Evolutionary conservation across 768 basidiomycete species (phyloP), one percentile per base, ranked within the genome.

Genomic region (Psilocybe cyanescens): DNA sequence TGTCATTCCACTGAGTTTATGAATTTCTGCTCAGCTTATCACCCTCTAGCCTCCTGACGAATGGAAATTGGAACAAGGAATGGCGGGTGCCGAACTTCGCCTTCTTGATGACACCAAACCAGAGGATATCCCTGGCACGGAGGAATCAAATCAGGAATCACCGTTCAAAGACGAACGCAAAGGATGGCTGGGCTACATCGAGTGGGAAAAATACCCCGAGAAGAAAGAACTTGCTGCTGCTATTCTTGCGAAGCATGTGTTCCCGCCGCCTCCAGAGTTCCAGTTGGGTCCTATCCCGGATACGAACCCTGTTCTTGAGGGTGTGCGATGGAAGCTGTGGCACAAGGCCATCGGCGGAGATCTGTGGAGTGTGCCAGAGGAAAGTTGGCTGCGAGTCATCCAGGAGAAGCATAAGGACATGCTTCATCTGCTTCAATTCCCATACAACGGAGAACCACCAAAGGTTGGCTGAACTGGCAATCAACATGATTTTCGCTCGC

Each of bases 351-450:
- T 65, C 44, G 64, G 64, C 24, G 44, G 60, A 6, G 64, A 58
- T 30, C 48, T 58, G n/a, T 57, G 56, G 56, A 57, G 56, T 24
- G 54, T 65, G 3, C 57, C 60, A 17, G 60, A 65, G 19, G 52
- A 58, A 6, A 65, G 64, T 31, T 65, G 64, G 64, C 52, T 61
- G 33, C 47, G 50, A 4, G 64, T 65, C 9, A 56, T 60, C 44
- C 57, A 65, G 52, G 64, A 65, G 53, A 65, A 65, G 33, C 56
- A 57, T 37, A 57, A 61, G 11, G 64, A 65, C 41, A 55, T 65
- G 31, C 54, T 65, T 35, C 64, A 65, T 50, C 39, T 65, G 11
- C 57, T 65, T 29, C 59, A 61, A 39, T 65, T 65, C 33, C 64
- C 64, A 1, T 65, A 65, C 41, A 65, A 65, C 24, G 64, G 64